Conservation (phyloP, 2,329 filamentous ascomycete species). For the Anisogramma anomala region DNA sequence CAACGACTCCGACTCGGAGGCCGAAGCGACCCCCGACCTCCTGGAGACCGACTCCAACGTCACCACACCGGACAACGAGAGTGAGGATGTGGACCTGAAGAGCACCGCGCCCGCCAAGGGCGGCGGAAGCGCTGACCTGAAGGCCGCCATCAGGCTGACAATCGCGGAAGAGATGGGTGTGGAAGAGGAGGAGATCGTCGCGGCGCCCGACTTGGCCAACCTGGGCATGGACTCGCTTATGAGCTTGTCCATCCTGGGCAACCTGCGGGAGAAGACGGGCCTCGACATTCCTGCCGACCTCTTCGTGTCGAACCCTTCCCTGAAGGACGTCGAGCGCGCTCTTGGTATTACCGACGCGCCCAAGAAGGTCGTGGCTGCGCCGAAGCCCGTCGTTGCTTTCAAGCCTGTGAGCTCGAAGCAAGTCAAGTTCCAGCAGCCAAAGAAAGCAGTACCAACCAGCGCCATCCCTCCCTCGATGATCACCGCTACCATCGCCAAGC, state of each 20-base stretch:
- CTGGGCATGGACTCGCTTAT: slow-evolving; percentile 50
- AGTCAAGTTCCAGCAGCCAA: slow-evolving; percentile 18
- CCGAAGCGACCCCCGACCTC: slow-evolving; percentile 9
- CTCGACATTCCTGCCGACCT: slow-evolving; percentile 47
- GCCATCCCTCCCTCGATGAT: slow-evolving; percentile 17
- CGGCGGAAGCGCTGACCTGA: slow-evolving; percentile 33
- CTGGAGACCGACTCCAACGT: slow-evolving; percentile 33
- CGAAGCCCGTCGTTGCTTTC: slow-evolving; percentile 15
- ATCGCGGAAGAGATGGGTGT: slow-evolving; percentile 63
- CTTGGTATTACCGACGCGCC: slow-evolving; percentile 41
- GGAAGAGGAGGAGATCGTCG: slow-evolving; percentile 50
- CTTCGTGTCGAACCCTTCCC: slow-evolving; percentile 47
- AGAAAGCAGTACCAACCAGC: slow-evolving; percentile 13
- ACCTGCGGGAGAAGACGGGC: slow-evolving; percentile 42
- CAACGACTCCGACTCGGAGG: slow-evolving; percentile 23
- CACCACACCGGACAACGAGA: slow-evolving; percentile 43
- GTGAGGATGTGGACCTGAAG: slow-evolving; percentile 37
- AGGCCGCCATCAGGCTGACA: slow-evolving; percentile 48
- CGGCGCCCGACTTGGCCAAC: slow-evolving; percentile 41
- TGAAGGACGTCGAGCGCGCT: slow-evolving; percentile 53
- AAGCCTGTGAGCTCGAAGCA: slow-evolving; percentile 20
- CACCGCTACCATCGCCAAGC: slow-evolving; percentile 35
- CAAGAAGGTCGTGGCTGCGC: slow-evolving; percentile 23
- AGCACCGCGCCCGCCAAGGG: slow-evolving; percentile 22
- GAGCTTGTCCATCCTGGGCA: slow-evolving; percentile 43